These are phyloP conservation scores for Bruguiera parviflora DNA, from an alignment of 345 rosid species.

Conservation along the genomic window DNA sequence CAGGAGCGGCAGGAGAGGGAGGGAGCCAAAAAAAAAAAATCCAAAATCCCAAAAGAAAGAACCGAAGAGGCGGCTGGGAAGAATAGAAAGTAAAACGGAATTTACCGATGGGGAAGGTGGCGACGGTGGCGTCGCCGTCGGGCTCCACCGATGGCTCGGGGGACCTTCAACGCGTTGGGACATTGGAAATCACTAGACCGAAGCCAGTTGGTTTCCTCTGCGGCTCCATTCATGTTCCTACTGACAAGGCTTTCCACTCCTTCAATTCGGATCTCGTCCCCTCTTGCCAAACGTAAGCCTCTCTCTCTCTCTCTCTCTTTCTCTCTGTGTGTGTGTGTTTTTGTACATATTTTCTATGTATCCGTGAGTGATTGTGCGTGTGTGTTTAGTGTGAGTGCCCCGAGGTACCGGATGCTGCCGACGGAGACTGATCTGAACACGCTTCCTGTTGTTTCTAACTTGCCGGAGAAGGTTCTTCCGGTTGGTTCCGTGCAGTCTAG, in stretches of 20 bases:
- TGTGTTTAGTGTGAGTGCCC: slow-evolving; percentile 58
- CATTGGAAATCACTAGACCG: slow-evolving; percentile 60
- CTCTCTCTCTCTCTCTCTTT: not conserved
- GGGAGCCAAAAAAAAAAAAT: not conserved
- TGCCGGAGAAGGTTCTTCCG: slow-evolving; percentile 66
- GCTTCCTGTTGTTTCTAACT: slow-evolving; percentile 61
- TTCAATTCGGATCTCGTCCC: slow-evolving; percentile 74
- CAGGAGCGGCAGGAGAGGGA: not conserved
- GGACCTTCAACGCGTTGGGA: slow-evolving; percentile 80
- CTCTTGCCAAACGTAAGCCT: slow-evolving; percentile 49
- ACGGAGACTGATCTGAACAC: slow-evolving; percentile 80
- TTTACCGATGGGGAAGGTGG: slow-evolving; percentile 34
- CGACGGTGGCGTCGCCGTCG: slow-evolving; percentile 21
- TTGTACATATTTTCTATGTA: not conserved
- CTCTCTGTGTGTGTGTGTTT: not conserved
- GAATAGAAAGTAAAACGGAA: not conserved
- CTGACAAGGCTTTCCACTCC: slow-evolving; percentile 65
- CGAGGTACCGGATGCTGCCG: slow-evolving; percentile 76
- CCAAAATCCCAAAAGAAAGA: too few species aligned
- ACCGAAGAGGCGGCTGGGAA: not conserved
- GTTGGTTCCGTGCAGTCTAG: slow-evolving; percentile 55
- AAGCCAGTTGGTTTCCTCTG: slow-evolving; percentile 85
- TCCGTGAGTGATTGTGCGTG: slow-evolving; percentile 7
- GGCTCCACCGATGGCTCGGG: slow-evolving; percentile 40
- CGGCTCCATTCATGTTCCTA: slow-evolving; percentile 84